These are phyloP conservation scores for Ceratocystis diversiconidia DNA, from an alignment of 2,329 filamentous ascomycete species.

Conservation along the genomic window DNA sequence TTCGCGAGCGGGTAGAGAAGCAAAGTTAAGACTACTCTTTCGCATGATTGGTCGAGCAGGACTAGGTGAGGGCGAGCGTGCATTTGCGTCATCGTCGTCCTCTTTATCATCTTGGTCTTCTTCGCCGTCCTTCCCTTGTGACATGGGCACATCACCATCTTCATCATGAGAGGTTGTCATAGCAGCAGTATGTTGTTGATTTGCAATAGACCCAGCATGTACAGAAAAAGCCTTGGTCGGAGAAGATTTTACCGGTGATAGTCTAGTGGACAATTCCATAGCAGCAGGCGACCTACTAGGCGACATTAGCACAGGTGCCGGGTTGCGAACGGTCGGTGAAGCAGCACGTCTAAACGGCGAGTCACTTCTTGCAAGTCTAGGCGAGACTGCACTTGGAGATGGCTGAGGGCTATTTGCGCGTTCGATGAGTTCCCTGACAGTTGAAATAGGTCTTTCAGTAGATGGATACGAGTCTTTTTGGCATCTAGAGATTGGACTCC, in stretches of 20 bases:
- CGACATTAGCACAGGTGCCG: not conserved
- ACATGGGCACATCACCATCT: constrained; percentile 16
- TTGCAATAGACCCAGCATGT: not conserved
- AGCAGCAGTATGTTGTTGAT: not conserved
- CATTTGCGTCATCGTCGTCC: constrained; percentile 37
- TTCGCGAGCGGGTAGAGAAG: constrained; percentile 79
- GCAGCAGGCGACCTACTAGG: not conserved
- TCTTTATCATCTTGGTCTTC: constrained; percentile 20
- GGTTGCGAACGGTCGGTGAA: constrained; percentile 3
- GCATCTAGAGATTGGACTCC: not conserved
- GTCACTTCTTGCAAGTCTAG: constrained; percentile 6
- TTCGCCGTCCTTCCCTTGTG: constrained; percentile 13
- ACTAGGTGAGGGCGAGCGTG: constrained; percentile 56
- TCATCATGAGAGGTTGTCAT: constrained; percentile 10
- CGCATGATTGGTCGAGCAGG: constrained; percentile 63
- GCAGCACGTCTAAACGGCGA: constrained; percentile 9
- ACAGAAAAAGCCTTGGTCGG: not conserved
- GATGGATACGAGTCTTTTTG: not conserved
- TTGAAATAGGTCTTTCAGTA: not conserved
- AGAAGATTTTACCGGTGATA: constrained; percentile 8
- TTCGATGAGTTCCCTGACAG: not conserved
- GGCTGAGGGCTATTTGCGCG: constrained; percentile 1
- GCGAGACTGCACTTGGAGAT: constrained; percentile 8
- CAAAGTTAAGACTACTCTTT: constrained; percentile 92
- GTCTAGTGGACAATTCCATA: not conserved